A percentile compares a stretch with the other conserved stretches of the same genome.
Conservation (phyloP, 192 early-diverging fungal species). For the Gaertneriomyces semiglobifer region DNA sequence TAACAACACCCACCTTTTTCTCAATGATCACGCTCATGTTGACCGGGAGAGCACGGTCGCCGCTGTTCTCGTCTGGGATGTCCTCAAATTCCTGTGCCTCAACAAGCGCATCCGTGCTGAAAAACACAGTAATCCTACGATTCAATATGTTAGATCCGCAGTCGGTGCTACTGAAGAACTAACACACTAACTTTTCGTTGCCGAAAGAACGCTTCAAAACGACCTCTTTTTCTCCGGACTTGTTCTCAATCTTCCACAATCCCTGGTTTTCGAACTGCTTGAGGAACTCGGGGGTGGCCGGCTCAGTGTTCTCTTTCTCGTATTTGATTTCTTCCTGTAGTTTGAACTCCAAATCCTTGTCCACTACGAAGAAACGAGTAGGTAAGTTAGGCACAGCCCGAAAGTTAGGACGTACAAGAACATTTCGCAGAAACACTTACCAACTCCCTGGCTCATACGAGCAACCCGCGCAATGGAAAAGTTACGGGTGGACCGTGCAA, state of each 20-base stretch:
- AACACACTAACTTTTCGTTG: constrained; percentile 70
- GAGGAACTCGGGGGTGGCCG: constrained; percentile 61
- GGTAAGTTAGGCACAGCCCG: neutral
- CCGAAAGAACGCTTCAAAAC: constrained; percentile 79
- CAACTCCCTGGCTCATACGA: constrained; percentile 15
- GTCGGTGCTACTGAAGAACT: neutral
- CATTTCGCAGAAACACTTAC: too few species aligned
- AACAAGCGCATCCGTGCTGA: constrained; percentile 82
- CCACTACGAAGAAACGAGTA: constrained; percentile 29
- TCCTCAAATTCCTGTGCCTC: constrained; percentile 66
- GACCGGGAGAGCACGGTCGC: constrained; percentile 62
- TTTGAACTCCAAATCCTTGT: constrained; percentile 67
- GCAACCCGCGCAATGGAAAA: constrained; percentile 12
- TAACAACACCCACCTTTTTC: constrained; percentile 51
- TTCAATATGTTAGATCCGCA: neutral
- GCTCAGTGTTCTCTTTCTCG: constrained; percentile 60
- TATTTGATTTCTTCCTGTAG: constrained; percentile 72
- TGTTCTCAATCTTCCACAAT: constrained; percentile 71
- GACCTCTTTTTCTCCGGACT: constrained; percentile 74
- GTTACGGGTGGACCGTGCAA: neutral
- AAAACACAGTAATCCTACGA: constrained; percentile 73
- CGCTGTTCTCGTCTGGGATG: constrained; percentile 34
- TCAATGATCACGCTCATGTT: constrained; percentile 77
- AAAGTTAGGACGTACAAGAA: neutral
- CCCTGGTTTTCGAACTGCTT: constrained; percentile 65